Base-by-base conservation (phyloP, 345 rosid species). In the Salix koriyanagi region DNA sequence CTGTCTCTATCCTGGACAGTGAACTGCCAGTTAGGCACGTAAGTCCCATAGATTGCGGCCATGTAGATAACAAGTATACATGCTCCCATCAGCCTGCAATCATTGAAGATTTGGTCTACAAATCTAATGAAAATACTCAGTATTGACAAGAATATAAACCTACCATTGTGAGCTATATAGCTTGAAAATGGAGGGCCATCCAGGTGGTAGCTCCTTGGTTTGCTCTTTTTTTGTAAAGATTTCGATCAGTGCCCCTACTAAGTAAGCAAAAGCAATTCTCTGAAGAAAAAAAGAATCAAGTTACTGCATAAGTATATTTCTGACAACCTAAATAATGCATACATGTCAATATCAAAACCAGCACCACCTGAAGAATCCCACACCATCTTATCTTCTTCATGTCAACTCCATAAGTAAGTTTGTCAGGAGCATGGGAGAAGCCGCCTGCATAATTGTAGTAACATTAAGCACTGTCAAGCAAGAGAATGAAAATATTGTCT, bases 211-310 rank as follows among this genome's bases (percentile, higher is more conserved):
- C 82, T 81, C 86, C 74, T 67, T 84, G 26, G 78, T 69, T 44
- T 69, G 81, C 16, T 65, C 56, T 69, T 78, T 80, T 85, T 85
- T 89, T 30, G 87, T 82, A 48, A 89, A 80, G 75, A 94, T 88
- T 77, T 94, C 98, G 36, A 87, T 79, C 74, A 92, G 62, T 46
- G 95, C 85, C 83, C 90, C 87, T 46, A 89, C 76, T 72, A 92
- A 74, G 81, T 94, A 94, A 66, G 97, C 90, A 56, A 94, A 83
- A 71, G 98, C 97, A 56, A 94, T 94, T 84, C 98, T 92, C 98
- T 94, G 80, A 66, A 78, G 48, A 67, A 34, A 71, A 41, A 23
- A 30, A 46, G 30, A 71, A 44, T 34, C 52, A 32, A 36, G 74
- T 56, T 30, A 65, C 60, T 25, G 8, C 67, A 69, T 48, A 48